Percentiles rank a stretch among this genome's conserved stretches.
phyloP scores from a whole-genome alignment of 1,284 basidiomycete genomes.

The Ganoderma meredithae region DNA sequence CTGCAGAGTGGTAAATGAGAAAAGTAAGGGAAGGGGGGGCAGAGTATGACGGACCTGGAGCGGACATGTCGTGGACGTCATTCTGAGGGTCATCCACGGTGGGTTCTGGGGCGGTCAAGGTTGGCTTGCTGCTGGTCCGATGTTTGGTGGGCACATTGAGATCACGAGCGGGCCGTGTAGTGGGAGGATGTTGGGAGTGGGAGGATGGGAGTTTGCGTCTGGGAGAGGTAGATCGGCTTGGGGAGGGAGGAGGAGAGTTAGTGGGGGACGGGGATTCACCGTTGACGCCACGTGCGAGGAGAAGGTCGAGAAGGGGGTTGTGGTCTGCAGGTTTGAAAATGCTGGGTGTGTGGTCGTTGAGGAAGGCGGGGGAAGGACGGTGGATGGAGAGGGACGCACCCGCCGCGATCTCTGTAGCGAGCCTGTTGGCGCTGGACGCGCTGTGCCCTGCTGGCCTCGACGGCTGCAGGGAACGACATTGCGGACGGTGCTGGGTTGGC shows the following conservation, averaged over 20 bases:
- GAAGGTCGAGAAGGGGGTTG: conserved; percentile 49
- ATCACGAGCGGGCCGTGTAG: too few relatives aligned
- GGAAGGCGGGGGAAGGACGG: background rate
- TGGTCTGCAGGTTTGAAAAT: conserved; percentile 48
- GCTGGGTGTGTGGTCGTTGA: conserved; percentile 33
- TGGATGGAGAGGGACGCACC: conserved; percentile 48
- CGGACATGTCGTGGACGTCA: background rate
- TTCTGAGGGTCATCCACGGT: background rate
- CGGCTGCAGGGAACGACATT: conserved; percentile 39
- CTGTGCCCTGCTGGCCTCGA: conserved; percentile 61
- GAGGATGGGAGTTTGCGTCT: conserved; percentile 1
- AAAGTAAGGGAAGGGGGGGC: background rate
- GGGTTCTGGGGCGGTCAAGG: too few relatives aligned
- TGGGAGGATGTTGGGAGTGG: background rate
- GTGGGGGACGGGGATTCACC: conserved; percentile 50
- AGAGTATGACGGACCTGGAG: background rate
- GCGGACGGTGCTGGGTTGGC: background rate
- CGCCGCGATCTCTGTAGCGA: conserved; percentile 68
- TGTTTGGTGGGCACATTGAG: background rate
- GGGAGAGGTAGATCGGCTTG: conserved; percentile 28
- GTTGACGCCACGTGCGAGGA: conserved; percentile 50
- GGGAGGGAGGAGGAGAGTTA: conserved; percentile 23
- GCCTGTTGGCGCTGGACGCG: conserved; percentile 63
- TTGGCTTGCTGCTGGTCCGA: background rate
- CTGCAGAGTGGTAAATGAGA: background rate